Evolutionary conservation across 2,329 filamentous ascomycete species (phyloP).

Genomic region (Plectosphaerella cucumerina): DNA sequence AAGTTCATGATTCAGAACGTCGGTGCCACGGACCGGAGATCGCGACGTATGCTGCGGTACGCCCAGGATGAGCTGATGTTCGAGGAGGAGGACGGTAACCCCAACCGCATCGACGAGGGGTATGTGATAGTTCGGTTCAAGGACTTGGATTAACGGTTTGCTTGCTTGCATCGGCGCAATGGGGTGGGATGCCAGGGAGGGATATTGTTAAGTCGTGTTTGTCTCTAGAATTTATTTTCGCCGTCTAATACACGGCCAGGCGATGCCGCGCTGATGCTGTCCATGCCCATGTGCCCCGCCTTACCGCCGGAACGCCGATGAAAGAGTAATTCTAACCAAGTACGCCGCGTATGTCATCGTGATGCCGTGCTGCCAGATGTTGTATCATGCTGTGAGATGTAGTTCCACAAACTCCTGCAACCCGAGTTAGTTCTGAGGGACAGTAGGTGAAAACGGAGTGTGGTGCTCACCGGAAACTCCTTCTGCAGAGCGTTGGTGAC

Average conservation of each 20-base stretch:
- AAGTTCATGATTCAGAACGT: constrained; percentile 31
- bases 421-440: not conserved
- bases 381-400: constrained; percentile 30
- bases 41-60: constrained; percentile 19
- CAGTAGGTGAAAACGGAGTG: constrained; percentile 13
- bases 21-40: constrained; percentile 11
- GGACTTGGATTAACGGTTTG: constrained; percentile 41
- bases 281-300: not conserved
- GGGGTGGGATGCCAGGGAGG: no score
- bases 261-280: not conserved
- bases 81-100: constrained; percentile 47
- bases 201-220: constrained; percentile 6
- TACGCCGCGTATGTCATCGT: no score
- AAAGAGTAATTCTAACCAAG: no score
- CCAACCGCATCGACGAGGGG: constrained; percentile 41
- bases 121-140: constrained; percentile 50
- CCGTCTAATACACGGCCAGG: not conserved
- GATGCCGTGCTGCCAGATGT: no score
- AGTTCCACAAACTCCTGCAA: constrained; percentile 42
- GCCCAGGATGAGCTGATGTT: constrained; percentile 34
- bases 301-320: no score
- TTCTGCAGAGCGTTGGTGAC: constrained; percentile 77
- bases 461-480: constrained; percentile 62
- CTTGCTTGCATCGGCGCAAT: no score
- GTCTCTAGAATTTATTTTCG: constrained; percentile 3